Evolutionary conservation across 495 filamentous ascomycete genomes (phyloP).

Genomic region (Lasiosphaeria hispida): DNA sequence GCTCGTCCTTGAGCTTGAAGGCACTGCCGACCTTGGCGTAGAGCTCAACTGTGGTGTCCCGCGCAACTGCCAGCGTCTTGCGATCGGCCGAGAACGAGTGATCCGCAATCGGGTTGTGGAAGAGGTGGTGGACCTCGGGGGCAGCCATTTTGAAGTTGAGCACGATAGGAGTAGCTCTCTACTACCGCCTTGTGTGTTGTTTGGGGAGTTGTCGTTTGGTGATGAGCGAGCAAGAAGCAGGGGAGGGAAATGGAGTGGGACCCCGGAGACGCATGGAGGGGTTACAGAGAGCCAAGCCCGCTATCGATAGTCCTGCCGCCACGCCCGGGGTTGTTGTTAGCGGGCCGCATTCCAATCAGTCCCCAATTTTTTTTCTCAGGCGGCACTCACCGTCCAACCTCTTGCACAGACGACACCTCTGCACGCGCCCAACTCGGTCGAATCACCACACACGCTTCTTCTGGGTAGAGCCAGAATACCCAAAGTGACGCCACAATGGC

Average conservation of each 20-base stretch:
- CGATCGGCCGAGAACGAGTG: constrained; percentile 96
- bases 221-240: neutral
- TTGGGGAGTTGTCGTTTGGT: constrained; percentile 7
- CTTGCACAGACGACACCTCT: neutral
- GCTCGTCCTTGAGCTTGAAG: constrained; percentile 83
- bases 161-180: constrained; percentile 98
- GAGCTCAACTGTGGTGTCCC: constrained; percentile 88
- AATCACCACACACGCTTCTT: too few species aligned
- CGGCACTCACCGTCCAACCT: neutral
- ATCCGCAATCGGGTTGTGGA: constrained; percentile 93
- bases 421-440: neutral
- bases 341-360: neutral
- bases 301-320: too few species aligned
- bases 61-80: constrained; percentile 83
- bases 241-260: constrained; percentile 6
- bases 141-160: constrained; percentile 59
- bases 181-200: constrained; percentile 64
- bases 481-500: constrained; percentile 31
- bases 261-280: constrained; percentile 11
- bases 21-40: constrained; percentile 71
- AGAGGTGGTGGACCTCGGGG: constrained; percentile 93
- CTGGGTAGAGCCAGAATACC: neutral
- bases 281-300: neutral
- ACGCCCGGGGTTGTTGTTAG: neutral
- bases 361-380: constrained; percentile 7